Evolutionary conservation across 1,284 basidiomycete genomes (phyloP).

Genomic region (Cryptococcus maquisensis): DNA sequence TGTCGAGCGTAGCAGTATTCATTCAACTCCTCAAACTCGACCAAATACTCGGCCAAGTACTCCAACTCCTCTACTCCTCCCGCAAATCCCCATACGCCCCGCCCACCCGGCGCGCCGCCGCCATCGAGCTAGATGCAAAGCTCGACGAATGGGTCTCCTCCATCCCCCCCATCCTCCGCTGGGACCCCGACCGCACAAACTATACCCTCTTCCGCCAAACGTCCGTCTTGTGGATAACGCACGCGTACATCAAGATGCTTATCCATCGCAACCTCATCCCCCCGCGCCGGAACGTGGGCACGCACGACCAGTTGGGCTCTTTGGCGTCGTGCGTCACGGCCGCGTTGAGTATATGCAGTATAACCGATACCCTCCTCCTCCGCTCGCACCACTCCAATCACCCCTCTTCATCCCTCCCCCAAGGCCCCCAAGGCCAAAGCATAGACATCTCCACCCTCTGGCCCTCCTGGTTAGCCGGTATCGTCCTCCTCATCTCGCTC

Average conservation of each 20-base stretch:
- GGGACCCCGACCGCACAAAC: slow-evolving; percentile 66
- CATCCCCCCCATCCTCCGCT: slow-evolving; percentile 65
- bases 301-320: slow-evolving; percentile 54
- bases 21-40: slow-evolving; percentile 64
- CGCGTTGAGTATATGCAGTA: slow-evolving; percentile 69
- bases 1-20: slow-evolving; percentile 58
- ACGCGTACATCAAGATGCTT: slow-evolving; percentile 64
- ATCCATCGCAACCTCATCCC: slow-evolving; percentile 77
- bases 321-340: slow-evolving; percentile 80
- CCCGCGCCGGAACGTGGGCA: slow-evolving; percentile 47
- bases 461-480: slow-evolving; percentile 60
- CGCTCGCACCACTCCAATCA: slow-evolving; percentile 34
- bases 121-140: slow-evolving; percentile 64
- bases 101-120: slow-evolving; percentile 62
- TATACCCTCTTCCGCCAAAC: slow-evolving; percentile 66
- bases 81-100: slow-evolving; percentile 56
- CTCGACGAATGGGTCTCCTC: slow-evolving; percentile 70
- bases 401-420: no score
- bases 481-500: slow-evolving; percentile 67
- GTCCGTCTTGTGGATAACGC: slow-evolving; percentile 60
- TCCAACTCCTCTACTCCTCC: slow-evolving; percentile 72
- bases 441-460: slow-evolving; percentile 34
- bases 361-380: slow-evolving; percentile 55
- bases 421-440: no score
- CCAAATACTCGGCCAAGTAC: slow-evolving; percentile 64